Evolutionary conservation across 169 alveolate genomes (phyloP).

Genomic region (Plasmodium cynomolgi): DNA sequence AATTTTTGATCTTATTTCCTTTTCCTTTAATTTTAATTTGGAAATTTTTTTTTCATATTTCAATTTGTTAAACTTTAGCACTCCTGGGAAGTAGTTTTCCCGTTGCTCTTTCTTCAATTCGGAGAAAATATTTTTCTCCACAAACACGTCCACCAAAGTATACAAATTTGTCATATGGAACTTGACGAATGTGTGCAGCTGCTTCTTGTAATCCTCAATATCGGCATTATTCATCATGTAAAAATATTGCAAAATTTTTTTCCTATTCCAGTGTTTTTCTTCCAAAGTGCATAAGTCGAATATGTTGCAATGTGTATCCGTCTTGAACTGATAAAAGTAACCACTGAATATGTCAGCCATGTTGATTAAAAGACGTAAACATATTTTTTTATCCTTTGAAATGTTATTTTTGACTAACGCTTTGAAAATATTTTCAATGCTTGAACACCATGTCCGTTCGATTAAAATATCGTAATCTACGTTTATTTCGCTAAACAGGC

Average conservation of each 20-base stretch:
- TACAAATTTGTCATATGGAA: constrained; percentile 17
- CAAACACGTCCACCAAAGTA: constrained; percentile 10
- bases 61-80: constrained; percentile 48
- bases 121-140: constrained; percentile 40
- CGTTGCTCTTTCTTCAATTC: constrained; percentile 59
- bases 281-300: constrained; percentile 41
- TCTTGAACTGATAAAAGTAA: constrained; percentile 42
- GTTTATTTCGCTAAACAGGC: constrained; percentile 35
- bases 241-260: constrained; percentile 45
- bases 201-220: constrained; percentile 42
- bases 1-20: constrained; percentile 27
- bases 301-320: not conserved
- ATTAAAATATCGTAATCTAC: constrained; percentile 63
- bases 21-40: constrained; percentile 37
- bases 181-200: constrained; percentile 3
- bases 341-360: constrained; percentile 70
- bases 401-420: constrained; percentile 45
- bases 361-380: constrained; percentile 65
- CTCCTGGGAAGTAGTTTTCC: constrained; percentile 67
- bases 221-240: constrained; percentile 27
- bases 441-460: constrained; percentile 64
- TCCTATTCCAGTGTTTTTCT: constrained; percentile 63
- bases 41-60: constrained; percentile 52
- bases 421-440: constrained; percentile 52
- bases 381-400: constrained; percentile 46